Base-by-base conservation (phyloP, 192 early-diverging fungal genomes). In the Coemansia sp. region DNA sequence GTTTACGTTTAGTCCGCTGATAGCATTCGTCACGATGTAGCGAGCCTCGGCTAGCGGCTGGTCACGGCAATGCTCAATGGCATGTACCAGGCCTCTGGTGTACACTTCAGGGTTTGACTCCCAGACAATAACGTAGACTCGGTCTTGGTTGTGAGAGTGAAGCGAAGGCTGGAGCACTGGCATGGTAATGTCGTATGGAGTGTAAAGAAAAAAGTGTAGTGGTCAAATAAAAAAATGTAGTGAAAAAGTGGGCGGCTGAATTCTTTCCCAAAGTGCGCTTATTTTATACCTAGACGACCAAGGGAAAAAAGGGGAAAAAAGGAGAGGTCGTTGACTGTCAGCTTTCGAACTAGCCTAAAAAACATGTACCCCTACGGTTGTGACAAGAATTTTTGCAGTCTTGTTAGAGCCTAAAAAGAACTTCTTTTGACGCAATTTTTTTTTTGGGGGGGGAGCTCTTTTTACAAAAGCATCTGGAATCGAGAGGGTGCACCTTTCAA, bases 401-500 rank as follows among this genome's bases (percentile, higher is more conserved):
- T 24, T 10, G 3, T 0, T 27, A 27, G 27, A 27, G 27, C 27
- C 1, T 27, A 22, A 50, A 50, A 50, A 50, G 15, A 11, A 16
- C 47, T 9, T 18, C 9, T 22, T 47, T 50, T 50, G 49, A 50
- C 9, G 10, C 46, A 13, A 16, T 16, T 49, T 20, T 49, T 49
- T 6, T 24, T 27, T 27, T 27, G 27, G 24, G 1, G 36, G 36
- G 36, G 36, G 36, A 9, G 4, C 15, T 18, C 20, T 20, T 50
- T 31, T 33, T 58, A 5, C 34, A 58, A 58, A 16, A 58, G 15
- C 16, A 58, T 18, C 20, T 11, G 61, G 22, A 40, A 62, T 41
- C 61, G 61, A 11, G 15, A 38, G 61, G 61, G 61, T 62, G 36
- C 61, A 40, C 36, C 34, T 41, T 62, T 62, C 38, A 40, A 24